Evolutionary conservation across 768 basidiomycete genomes (phyloP).

Genomic region (Bullera alba): DNA sequence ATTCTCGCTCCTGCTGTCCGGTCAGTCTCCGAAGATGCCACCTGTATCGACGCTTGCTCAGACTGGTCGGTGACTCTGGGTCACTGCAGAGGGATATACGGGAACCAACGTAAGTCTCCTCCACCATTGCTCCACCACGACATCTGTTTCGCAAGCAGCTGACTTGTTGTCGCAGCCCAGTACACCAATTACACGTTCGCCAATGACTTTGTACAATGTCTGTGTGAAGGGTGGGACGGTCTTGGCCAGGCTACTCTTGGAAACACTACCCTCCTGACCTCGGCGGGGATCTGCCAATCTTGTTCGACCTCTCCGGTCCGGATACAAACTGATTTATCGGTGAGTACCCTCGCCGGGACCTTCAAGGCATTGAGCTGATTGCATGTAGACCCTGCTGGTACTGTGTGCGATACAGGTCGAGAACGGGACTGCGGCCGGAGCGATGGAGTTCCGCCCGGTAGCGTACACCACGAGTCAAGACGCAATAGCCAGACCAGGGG

Average conservation of each 20-base stretch:
- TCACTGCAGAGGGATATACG: constrained; percentile 17
- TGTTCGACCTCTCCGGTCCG: constrained; percentile 14
- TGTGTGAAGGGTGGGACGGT: constrained; percentile 20
- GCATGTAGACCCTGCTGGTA: constrained; percentile 12
- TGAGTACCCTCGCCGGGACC: constrained; percentile 6
- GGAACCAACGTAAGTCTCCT: constrained; percentile 19
- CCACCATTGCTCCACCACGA: not conserved
- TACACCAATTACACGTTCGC: constrained; percentile 14
- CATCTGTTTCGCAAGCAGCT: not conserved
- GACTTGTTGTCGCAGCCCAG: constrained; percentile 11
- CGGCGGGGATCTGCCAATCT: constrained; percentile 17
- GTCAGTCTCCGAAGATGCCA: too few species aligned
- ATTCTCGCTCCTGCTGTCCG: too few species aligned
- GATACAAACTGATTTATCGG: constrained; percentile 19
- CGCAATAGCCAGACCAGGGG: not conserved
- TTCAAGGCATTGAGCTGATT: not conserved
- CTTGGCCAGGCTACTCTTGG: constrained; percentile 13
- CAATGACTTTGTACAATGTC: constrained; percentile 25
- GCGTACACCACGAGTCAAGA: constrained; percentile 14
- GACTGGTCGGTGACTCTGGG: constrained; percentile 27
- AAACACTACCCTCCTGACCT: constrained; percentile 3
- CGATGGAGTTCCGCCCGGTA: constrained; percentile 13
- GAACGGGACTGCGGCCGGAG: constrained; percentile 20
- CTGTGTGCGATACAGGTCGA: constrained; percentile 18
- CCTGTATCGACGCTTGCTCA: constrained; percentile 25